Base-by-base conservation (phyloP, 345 rosid species). In the Kandelia obovata region DNA sequence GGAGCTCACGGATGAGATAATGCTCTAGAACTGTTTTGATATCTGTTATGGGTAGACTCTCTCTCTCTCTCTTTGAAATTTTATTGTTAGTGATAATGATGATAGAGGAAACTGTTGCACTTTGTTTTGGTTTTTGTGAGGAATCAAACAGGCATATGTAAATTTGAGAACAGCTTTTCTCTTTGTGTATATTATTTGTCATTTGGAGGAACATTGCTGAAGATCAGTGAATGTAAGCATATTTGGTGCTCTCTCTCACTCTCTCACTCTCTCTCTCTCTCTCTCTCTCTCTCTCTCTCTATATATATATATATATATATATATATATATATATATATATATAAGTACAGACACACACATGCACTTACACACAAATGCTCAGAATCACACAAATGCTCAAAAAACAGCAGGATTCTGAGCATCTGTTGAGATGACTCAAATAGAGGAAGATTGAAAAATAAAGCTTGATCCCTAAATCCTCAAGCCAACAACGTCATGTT, bases 141-240 rank as follows among this genome's bases (percentile, higher is more conserved):
- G 80, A 77, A 72, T 78, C 81, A 67, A 76, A 73, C 73, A 49
- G 66, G 85, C 83, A 73, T 13, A 15, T 85, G 83, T 88, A 85
- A 85, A 83, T 87, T 76, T 75, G 88, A 80, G 81, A 83, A 79
- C 75, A 77, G 70, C 81, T 67, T 51, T 66, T 66, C 70, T 47
- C 64, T 70, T 68, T 73, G 66, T 83, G 84, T 76, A 77, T 71
- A 76, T 73, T 71, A 65, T 28, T 71, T 72, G 47, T 61, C 51
- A 64, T 68, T 43, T 52, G 58, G 66, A 71, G 71, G 69, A 73
- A 66, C 56, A 46, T 26, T 55, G 39, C 37, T 26, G 57, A 55
- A 69, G 65, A 34, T 46, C 37, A 60, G 34, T 62, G 59, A 61
- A 75, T 39, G 67, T 64, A 65, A 61, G 26, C 67, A n/a, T 35